Evolutionary conservation across 2,329 filamentous ascomycete genomes (phyloP), one percentile per base, ranked within the genome.

Genomic region (Paraconiothyrium sp.): DNA sequence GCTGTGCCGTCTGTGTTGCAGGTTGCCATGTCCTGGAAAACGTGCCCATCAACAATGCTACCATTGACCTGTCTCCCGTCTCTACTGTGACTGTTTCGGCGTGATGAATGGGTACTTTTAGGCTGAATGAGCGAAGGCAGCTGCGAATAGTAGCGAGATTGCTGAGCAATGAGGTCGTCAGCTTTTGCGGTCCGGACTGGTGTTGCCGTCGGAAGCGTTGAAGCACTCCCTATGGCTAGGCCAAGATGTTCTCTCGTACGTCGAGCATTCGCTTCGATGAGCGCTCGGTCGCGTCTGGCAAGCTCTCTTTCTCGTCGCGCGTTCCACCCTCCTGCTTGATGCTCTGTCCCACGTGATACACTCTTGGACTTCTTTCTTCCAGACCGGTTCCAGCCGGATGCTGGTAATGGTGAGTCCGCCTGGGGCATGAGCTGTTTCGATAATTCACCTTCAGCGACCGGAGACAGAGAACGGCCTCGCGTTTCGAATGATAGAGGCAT

Each of bases 241-340:
- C 52, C 57, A 35, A 60, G 58, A 2, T 59, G 55, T 50, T 68
- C 58, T 3, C 44, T 55, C 30, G 68, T 61, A n/a, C 59, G 61
- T n/a, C 50, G 59, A 13, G 54, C 54, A 51, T 49, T 64, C 39
- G 61, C 63, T 54, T 62, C 62, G 22, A 59, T 30, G 8, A 67
- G 57, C 44, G 63, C 66, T 59, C 66, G 56, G 46, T 72, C 67
- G 5, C 62, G 60, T n/a, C 56, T 64, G 2, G 62, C 57, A 32
- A 67, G 66, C 14, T 70, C 63, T 46, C 54, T 61, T 22, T 69
- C 67, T 32, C 68, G 63, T 32, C 63, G 64, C 4, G 61, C 63
- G 56, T 70, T 73, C 65, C 67, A 73, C 1, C 60, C 65, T 41
- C 63, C 57, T 9, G 63, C 61, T n/a, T 58, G 49, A n/a, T 52